Evolutionary conservation across 495 filamentous ascomycete species (phyloP), one percentile per base, ranked within the genome.

Genomic region (Penicillium subrubescens): DNA sequence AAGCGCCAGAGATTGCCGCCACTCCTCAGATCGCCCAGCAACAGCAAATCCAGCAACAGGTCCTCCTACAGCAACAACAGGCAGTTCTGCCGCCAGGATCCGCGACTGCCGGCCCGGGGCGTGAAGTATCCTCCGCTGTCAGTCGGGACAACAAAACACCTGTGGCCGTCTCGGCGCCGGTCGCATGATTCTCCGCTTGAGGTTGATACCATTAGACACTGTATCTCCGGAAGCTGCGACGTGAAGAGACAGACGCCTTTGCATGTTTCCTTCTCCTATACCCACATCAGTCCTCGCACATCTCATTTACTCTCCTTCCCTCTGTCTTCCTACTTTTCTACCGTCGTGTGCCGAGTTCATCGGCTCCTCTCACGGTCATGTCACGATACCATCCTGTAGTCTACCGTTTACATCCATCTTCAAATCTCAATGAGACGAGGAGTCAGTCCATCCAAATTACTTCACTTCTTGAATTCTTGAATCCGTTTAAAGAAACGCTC

Each of bases 1-100:
- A 97, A 84, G 88, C 93, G 25, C 95, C 95, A 34, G 94, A 86
- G 63, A 81, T 81, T 65, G 78, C 80, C 60, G 65, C 73, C 33
- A 82, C 76, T 4, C 76, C 80, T 11, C 77, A 81, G 60, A 76
- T 82, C 54, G 80, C 80, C 23, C 76, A 77, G 52, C 80, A 82
- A 66, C 80, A 81, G 62, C 70, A 73, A 60, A 79, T 81, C 52
- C 80, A 82, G 59, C 73, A 81, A 51, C 78, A 81, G 67, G 74
- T 77, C 46, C 67, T 79, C 10, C 69, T 72, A 23, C 67, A 73
- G 65, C 76, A 75, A 61, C 67, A 77, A 21, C 78, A 80, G 60
- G 75, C 77, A 46, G 71, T 70, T 60, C 76, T 81, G 14, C 75
- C 77, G 2, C 75, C 75, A 5, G 79, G 79, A 50, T 75, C 79